A percentile compares a stretch with the other conserved stretches of the same genome.
These are phyloP conservation scores for Fraxinus floribunda DNA, from an alignment of 305 asterid genomes.

Conservation along the genomic window DNA sequence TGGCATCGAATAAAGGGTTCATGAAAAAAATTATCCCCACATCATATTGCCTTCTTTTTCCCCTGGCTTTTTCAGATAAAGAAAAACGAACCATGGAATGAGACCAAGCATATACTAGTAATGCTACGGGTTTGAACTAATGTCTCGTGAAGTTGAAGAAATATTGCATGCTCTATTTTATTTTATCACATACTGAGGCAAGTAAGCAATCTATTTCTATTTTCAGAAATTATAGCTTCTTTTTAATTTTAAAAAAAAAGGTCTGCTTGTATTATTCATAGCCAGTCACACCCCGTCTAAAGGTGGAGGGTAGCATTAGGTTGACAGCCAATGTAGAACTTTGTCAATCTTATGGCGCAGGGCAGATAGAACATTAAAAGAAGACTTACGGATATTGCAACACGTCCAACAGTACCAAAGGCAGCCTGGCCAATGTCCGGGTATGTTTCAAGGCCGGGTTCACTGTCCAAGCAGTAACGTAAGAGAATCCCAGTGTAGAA, in stretches of 20 bases:
- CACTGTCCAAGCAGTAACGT: constrained; percentile 78
- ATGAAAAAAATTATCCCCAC: neutral
- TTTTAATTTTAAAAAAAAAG: neutral
- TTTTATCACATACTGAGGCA: neutral
- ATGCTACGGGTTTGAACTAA: neutral
- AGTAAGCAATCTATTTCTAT: neutral
- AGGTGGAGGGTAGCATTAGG: neutral
- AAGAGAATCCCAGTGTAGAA: constrained; percentile 87
- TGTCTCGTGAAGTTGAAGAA: neutral
- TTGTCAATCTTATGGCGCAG: neutral
- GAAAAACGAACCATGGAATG: neutral
- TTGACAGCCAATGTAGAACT: neutral
- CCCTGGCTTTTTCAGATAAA: neutral
- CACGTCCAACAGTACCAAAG: constrained; percentile 74
- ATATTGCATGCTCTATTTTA: neutral
- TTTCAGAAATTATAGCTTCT: neutral
- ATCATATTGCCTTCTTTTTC: neutral
- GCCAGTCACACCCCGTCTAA: neutral
- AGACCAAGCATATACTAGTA: neutral
- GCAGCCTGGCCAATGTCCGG: constrained; percentile 99
- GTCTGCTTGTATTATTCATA: neutral
- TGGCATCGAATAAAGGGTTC: neutral
- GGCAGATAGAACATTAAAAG: neutral
- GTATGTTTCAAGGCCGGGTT: constrained; percentile 88
- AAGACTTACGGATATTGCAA: constrained; percentile 72